Evolutionary conservation across 2,329 filamentous ascomycete genomes (phyloP), one percentile per base, ranked within the genome.

Genomic region (Huntiella decipiens): DNA sequence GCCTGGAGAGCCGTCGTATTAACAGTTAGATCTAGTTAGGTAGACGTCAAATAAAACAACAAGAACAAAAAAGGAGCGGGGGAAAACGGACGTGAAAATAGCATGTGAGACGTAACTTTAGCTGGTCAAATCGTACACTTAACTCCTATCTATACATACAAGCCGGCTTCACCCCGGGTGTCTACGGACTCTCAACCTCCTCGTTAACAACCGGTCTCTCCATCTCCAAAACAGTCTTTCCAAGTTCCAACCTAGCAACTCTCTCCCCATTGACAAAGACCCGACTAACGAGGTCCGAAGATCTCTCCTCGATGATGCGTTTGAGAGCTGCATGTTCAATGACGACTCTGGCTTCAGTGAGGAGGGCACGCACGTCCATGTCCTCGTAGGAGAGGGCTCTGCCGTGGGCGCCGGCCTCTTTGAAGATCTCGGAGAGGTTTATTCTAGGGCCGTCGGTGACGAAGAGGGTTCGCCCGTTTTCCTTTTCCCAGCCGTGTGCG

Each of bases 361-460:
- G 64, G 52, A 98, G 63, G 60, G 96, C 83, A 72, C 96, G 98
- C 51, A 98, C 85, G 62, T 96, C 91, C 33, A 98, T 84, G 51
- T 93, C 81, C n/a, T 71, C 66, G 49, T 79, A 67, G 48, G 74
- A 71, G 54, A 86, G 65, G 6, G 79, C 79, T 47, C 76, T 73
- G 15, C 82, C 84, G 51, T 86, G 72, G 56, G 73, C 65, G 6
- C 71, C 73, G 51, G 79, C 63, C 49, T 73, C 64, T 44, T 72
- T 69, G 57, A 94, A 66, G 32, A 79, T 77, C 34, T 68, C 68
- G 53, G 77, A 79, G 42, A 95, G 65, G 47, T 74, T 19, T 17
- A 17, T 16, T 70, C 37, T 71, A 54, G 64, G 62, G 47, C 69
- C 65, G 31, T 66, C 67, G 1, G 83, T 85, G 51, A 93, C 75